Evolutionary conservation across 2,329 filamentous ascomycete genomes (phyloP), one percentile per base, ranked within the genome.

Genomic region (Xylariaceae sp.): DNA sequence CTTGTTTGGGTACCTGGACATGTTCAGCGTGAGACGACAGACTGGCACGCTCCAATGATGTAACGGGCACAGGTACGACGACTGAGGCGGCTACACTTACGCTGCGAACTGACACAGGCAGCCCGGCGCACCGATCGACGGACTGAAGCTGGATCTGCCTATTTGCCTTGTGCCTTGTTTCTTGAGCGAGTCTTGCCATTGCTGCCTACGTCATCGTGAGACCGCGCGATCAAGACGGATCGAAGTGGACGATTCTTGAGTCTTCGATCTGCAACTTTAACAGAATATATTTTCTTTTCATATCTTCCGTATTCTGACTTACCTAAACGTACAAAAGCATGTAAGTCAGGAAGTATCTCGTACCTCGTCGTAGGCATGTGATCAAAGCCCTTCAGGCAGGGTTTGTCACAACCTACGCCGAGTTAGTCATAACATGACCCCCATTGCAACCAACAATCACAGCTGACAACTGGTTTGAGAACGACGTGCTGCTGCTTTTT

Each of bases 381-480:
- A 45, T 45, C 42, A 45, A n/a, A 13, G 42, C 42, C 23, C 23
- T 30, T 5, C 5, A 45, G n/a, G 42, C 11, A n/a, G 42, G 7
- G 23, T 45, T 4, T 45, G 42, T 45, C 42, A 45, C 42, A 45
- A 45, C 13, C 42, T 45, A 15, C 42, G 42, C 42, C 42, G 42
- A n/a, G n/a, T 45, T 45, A 45, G 42, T 45, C 42, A 45, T n/a
- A 13, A 45, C 11, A 45, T 49, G 35, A 35, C 34, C 35, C 34
- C 13, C 44, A 30, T 30, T 56, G 49, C 23, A 35, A 37, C 50
- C 50, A 45, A 59, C 17, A 48, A 23, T 18, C 35, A n/a, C 37
- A 53, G 51, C 51, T 60, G 52, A 56, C 58, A 45, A 50, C 55
- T 56, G 55, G 57, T 30, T n/a, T 30, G 23, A 30, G 23, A 30